Conservation (phyloP, 805 yeast genomes). For the Hanseniaspora occidentalis region DNA sequence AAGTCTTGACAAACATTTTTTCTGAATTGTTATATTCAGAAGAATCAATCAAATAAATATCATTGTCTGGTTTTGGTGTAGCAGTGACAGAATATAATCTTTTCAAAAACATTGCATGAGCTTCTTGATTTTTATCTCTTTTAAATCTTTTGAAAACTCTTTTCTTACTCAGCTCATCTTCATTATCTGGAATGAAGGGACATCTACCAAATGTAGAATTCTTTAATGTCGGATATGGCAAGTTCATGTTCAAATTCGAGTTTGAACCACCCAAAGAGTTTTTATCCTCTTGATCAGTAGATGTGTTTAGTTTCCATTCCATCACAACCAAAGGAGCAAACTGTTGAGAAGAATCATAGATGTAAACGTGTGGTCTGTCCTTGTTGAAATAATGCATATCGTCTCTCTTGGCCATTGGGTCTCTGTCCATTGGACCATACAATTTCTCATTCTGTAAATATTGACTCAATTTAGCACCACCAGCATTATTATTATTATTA, state of each 20-base stretch:
- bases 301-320: conserved; percentile 53
- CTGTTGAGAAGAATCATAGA: conserved; percentile 67
- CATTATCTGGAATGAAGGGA: conserved; percentile 37
- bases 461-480: conserved; percentile 34
- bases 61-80: conserved; percentile 11
- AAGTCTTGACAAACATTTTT: not conserved
- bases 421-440: conserved; percentile 80
- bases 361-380: conserved; percentile 53
- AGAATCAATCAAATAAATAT: conserved; percentile 2
- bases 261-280: not conserved
- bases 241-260: conserved; percentile 7
- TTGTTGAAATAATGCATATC: conserved; percentile 67
- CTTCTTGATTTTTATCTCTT: conserved; percentile 20
- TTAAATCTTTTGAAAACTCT: conserved; percentile 21
- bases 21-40: not conserved
- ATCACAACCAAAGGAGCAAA: conserved; percentile 71
- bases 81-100: conserved; percentile 20
- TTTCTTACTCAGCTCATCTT: conserved; percentile 18
- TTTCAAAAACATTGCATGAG: conserved; percentile 21
- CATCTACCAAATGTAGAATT: conserved; percentile 48
- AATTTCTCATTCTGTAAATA: conserved; percentile 74
- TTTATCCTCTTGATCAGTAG: conserved; percentile 14
- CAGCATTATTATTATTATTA: not conserved
- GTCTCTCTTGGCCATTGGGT: conserved; percentile 72
- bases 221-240: conserved; percentile 23